Evolutionary conservation across 768 basidiomycete genomes (phyloP).

Genomic region (Mycena vitilis): DNA sequence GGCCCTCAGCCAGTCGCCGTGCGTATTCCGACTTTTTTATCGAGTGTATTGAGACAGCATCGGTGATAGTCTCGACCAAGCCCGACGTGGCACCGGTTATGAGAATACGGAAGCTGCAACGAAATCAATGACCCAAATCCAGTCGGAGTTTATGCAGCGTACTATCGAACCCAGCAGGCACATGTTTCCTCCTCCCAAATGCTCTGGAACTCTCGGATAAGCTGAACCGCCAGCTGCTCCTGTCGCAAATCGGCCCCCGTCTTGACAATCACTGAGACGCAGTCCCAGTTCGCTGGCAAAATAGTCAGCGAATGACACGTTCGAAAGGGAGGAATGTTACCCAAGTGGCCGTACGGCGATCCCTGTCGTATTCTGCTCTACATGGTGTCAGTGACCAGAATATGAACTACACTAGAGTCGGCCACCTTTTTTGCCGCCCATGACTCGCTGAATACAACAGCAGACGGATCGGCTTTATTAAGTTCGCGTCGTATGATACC

Average conservation of each 20-base stretch:
- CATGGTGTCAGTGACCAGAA: conserved; percentile 16
- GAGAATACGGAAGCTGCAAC: conserved; percentile 88
- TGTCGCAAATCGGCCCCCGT: conserved; percentile 97
- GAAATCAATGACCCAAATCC: background rate
- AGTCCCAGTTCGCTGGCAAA: conserved; percentile 79
- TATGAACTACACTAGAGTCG: conserved; percentile 6
- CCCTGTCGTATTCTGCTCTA: conserved; percentile 90
- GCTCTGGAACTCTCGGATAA: conserved; percentile 91
- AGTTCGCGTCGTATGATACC: conserved; percentile 92
- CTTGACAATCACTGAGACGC: conserved; percentile 97
- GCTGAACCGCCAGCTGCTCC: conserved; percentile 96
- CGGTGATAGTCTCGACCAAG: conserved; percentile 97
- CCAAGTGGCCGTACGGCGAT: conserved; percentile 96
- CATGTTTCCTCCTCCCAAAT: conserved; percentile 97
- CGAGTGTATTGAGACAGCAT: conserved; percentile 98
- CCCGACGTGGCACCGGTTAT: conserved; percentile 95
- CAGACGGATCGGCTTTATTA: conserved; percentile 95
- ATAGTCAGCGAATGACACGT: conserved; percentile 14
- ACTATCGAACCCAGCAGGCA: conserved; percentile 95
- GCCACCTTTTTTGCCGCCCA: conserved; percentile 93
- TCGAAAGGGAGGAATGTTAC: conserved; percentile 51
- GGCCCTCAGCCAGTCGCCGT: conserved; percentile 81
- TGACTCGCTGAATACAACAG: conserved; percentile 94
- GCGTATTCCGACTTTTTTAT: conserved; percentile 99
- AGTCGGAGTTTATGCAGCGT: conserved; percentile 39